These are phyloP conservation scores for Pharus latifolius DNA, from an alignment of 176 grass and related monocot species.

Conservation along the genomic window DNA sequence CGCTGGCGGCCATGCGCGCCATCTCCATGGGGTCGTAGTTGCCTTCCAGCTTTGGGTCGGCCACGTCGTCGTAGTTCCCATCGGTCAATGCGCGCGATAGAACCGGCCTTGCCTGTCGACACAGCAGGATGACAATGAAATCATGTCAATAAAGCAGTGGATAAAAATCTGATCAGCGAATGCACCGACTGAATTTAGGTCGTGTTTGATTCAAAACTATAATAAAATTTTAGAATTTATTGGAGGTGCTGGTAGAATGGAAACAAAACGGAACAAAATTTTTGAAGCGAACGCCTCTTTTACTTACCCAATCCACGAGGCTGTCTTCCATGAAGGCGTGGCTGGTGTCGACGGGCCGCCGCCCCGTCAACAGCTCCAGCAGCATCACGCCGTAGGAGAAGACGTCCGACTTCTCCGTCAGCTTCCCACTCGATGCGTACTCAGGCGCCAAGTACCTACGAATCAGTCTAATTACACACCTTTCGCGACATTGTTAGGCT, in stretches of 20 bases:
- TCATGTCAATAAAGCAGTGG: no score
- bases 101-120: slow-evolving; percentile 35
- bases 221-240: no score
- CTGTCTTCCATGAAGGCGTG: slow-evolving; percentile 41
- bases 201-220: no score
- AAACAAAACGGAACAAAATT: no score
- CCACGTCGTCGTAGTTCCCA: slow-evolving; percentile 47
- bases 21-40: slow-evolving; percentile 52
- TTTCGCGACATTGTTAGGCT: no score
- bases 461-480: no score
- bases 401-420: slow-evolving; percentile 69
- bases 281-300: no score
- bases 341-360: slow-evolving; percentile 33
- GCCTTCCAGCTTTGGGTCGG: slow-evolving; percentile 37
- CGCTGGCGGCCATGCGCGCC: slow-evolving; percentile 46
- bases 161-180: no score
- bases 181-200: no score
- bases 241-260: no score
- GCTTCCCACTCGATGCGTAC: slow-evolving; percentile 67
- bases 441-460: slow-evolving; percentile 60
- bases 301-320: slow-evolving; percentile 59
- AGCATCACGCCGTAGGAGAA: slow-evolving; percentile 69
- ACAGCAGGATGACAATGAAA: no score
- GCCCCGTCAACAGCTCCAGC: slow-evolving; percentile 59
- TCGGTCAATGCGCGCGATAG: slow-evolving; percentile 45